Base-by-base conservation (phyloP, 164 flowering plant genomes). In the Chimonanthus salicifolius region DNA sequence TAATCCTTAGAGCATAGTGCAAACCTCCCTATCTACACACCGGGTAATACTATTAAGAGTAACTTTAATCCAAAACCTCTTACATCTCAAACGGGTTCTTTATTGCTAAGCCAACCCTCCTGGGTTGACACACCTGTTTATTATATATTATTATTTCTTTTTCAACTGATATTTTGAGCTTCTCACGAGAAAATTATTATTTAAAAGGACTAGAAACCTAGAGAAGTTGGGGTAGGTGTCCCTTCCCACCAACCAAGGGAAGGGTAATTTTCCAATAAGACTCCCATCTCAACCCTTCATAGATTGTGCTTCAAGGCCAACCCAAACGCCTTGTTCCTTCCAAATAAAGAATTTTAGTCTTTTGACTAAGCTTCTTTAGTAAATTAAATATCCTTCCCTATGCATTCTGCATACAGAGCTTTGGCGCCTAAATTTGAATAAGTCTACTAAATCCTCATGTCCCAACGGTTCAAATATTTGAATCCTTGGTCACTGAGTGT, bases 291-390 rank as follows among this genome's bases (percentile, higher is more conserved):
- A 58, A 44, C 49, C 58, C 71, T 45, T 9, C 18, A 33, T 49
- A 63, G 74, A 72, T 63, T 72, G 74, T 64, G 74, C 74, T 72
- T 72, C 68, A 72, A 72, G 74, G 67, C 68, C 74, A 72, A 72
- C 74, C 74, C 51, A 72, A 63, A 7, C 70, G 7, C 54, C 7
- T 33, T 64, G 5, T 72, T 48, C 58, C 74, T 72, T 72, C 47
- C 74, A 63, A 72, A 68, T 47, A 62, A 72, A 72, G 74, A 7
- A 47, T 72, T 10, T 20, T n/a, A 4, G 4, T 62, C 18, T 46
- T 49, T 63, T 21, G 54, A 6, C 68, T 47, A 47, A 7, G 47
- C 7, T 49, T 20, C 51, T 72, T 72, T 63, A 43, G 43, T 15
- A 47, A 62, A 43, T 47, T n/a, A 72, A 72, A 48, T 43, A 20